Evolutionary conservation across 306 rosid genomes (phyloP), one percentile per base, ranked within the genome.

Genomic region (Prosopis cineraria): DNA sequence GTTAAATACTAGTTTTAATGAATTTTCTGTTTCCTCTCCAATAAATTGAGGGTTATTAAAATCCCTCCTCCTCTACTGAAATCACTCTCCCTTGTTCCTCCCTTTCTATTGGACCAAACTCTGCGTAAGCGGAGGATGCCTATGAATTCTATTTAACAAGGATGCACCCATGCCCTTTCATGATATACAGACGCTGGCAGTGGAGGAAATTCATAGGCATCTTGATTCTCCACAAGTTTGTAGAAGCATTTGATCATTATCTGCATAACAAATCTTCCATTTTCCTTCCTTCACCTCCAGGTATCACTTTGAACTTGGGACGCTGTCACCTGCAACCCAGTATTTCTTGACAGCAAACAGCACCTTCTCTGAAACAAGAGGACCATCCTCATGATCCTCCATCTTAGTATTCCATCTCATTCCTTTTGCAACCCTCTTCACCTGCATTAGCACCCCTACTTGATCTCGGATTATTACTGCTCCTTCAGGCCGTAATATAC

Each of bases 361-460:
- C 22, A 89, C 81, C 81, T 90, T 93, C 75, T 93, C 92, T 7
- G 92, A 47, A 75, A 80, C 83, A 45, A 89, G 81, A 50, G 97
- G 97, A 36, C 96, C 97, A 65, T 93, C 96, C 72, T 90, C 97
- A 34, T 90, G 96, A 83, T 93, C 97, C 71, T 87, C 92, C 85
- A 88, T 81, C 79, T 85, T 87, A 5, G 87, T 79, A 34, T 83
- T 84, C 97, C 97, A 93, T 81, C 92, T 89, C 97, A 93, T 93
- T 87, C 94, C 90, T 76, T 68, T 82, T 56, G 76, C 89, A 45
- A 85, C 73, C 82, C 81, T 89, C 77, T 75, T 89, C 74, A 93
- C 90, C 85, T 82, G 41, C 73, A 74, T 76, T 19, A 93, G 82
- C 69, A 89, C 84, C 62, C 80, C 85, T 13, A 25, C 85, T 50